Evolutionary conservation across 345 rosid species (phyloP).

Genomic region (Eucalyptus virginea): DNA sequence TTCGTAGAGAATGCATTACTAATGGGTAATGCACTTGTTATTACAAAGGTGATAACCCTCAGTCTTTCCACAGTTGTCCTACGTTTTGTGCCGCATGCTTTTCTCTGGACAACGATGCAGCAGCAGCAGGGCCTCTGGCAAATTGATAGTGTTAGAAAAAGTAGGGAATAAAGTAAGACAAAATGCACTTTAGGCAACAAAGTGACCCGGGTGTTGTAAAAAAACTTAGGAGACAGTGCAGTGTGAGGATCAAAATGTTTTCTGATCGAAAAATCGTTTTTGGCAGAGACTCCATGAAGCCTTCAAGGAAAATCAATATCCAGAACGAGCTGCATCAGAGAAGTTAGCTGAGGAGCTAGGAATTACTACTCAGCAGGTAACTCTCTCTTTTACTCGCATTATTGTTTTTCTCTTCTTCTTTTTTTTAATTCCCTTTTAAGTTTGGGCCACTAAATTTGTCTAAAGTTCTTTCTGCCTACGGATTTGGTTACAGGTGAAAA

Average conservation of each 20-base stretch:
- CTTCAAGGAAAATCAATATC: conserved; percentile 62
- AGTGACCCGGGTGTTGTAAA: neutral
- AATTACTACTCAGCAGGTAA: conserved; percentile 55
- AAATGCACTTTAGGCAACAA: neutral
- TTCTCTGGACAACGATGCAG: neutral
- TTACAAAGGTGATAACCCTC: neutral
- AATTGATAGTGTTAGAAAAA: neutral
- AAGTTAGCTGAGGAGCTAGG: conserved; percentile 53
- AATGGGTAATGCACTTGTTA: neutral
- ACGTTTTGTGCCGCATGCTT: neutral
- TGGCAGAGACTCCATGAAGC: conserved; percentile 46
- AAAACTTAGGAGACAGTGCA: neutral
- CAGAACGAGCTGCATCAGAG: conserved; percentile 48
- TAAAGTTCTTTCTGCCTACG: neutral
- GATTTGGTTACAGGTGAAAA: conserved; percentile 39
- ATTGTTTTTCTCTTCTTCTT: neutral
- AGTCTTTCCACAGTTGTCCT: neutral
- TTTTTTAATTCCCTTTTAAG: neutral
- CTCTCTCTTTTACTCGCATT: neutral
- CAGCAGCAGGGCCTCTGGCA: neutral
- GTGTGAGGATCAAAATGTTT: neutral
- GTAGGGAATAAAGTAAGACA: neutral
- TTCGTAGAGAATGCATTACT: neutral
- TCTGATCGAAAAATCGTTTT: neutral
- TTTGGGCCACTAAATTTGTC: neutral